Base-by-base conservation (phyloP, 2,329 filamentous ascomycete species). In the Colletotrichum truncatum region DNA sequence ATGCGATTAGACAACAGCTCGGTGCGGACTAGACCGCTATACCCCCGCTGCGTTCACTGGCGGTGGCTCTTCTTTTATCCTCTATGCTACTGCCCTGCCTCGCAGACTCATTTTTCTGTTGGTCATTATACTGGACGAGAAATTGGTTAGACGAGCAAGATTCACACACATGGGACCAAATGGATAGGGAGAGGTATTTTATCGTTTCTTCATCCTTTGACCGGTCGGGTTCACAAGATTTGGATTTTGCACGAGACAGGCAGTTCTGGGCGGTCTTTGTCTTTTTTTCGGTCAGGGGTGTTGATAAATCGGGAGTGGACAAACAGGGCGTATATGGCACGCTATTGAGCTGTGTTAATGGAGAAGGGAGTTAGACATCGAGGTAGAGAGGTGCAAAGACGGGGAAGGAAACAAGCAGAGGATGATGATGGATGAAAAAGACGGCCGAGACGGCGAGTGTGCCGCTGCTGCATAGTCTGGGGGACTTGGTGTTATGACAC, bases 11-110 rank as follows among this genome's bases (percentile, higher is more conserved):
- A 62, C 28, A 28, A 63, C 51, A 63, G 51, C 63, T 55, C 18
- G 58, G 49, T 26, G 43, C 57, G 36, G 57, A 56, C 43, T 56
- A 63, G 58, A 63, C 63, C 49, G 51, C 58, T 56, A 66, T 66
- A 63, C 49, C 51, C 62, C 46, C 21, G 28, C 51, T 56, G 57
- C 51, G 56, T 53, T 54, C 16, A 66, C 43, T 32, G 43, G 16
- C 43, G 43, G 43, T 49, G n/a, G 54, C 32, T 38, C 46, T 60
- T 45, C 48, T 30, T 60, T 60, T 9, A 48, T 28, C 26, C 25
- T 21, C 8, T 38, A 25, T 41, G 26, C 49, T 34, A 25, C 30
- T 26, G 23, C 38, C 25, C 28, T 59, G 43, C 30, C 46, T 64
- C 11, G 6, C 30, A 34, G 32, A 49, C n/a, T 55, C 51, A 39